Evolutionary conservation across 352 stramenopile genomes (phyloP), one percentile per base, ranked within the genome.

Genomic region (Pythium oligandrum): DNA sequence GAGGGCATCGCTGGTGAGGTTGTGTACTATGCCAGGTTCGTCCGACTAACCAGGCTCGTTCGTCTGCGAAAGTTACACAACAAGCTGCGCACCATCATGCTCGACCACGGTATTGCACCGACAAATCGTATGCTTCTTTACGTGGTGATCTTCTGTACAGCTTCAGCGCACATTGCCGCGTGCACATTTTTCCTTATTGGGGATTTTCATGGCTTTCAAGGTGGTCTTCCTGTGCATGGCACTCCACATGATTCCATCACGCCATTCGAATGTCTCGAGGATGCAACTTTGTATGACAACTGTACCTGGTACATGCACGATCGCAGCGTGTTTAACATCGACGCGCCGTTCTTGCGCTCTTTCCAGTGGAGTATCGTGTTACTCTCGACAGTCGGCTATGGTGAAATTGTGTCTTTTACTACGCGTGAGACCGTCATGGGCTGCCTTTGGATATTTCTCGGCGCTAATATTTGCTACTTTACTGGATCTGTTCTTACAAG

Each of bases 221-320:
- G 72, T 30, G 78, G 78, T 0, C 52, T 87, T 8, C 78, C 78
- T 0, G 30, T 56, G 0, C 55, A 59, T 12, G 71, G 73, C 37
- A 57, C 72, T 4, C 10, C 40, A 2, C 44, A 53, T 2, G 49
- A 53, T 6, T 83, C 73, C 1, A 62, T 86, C 4, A 71, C 72
- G 10, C 44, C 58, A 31, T 48, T 67, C 7, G 48, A 53, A 4
- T 89, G 78, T 31, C 70, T 89, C 5, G 58, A 78, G 11, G 60
- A 80, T 47, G 74, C 78, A 0, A 83, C 58, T 30, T 7, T 71
- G 2, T 73, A 61, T n/a, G 64, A 65, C 6, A 90, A 88, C 44
- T 90, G 79, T 35, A 86, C 76, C 3, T 90, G 79, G 79, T 83
- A 83, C 34, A 72, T 86, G 44, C 83, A 81, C 49, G 79, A 90